These are phyloP conservation scores for Circinella umbellata DNA, from an alignment of 371 early-diverging fungal genomes.

Conservation along the genomic window DNA sequence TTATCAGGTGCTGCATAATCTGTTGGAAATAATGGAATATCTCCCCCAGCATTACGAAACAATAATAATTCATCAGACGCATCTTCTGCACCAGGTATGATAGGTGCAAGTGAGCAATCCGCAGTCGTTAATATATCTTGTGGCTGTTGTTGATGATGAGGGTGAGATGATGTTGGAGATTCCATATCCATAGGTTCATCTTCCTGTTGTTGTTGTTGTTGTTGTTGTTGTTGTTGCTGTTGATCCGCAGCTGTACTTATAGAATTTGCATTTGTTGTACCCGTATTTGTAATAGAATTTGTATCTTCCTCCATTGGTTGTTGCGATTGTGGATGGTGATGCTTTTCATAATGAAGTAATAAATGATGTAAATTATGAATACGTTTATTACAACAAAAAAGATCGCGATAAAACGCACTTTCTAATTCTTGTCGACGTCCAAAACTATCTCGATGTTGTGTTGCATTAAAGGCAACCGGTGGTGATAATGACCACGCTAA, in stretches of 20 bases:
- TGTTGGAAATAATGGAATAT: background rate
- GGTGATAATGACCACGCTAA: conserved; percentile 7
- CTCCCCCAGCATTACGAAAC: background rate
- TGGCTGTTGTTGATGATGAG: background rate
- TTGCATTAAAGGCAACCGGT: background rate
- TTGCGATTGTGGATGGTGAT: conserved; percentile 41
- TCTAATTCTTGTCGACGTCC: conserved; percentile 78
- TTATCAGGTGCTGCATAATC: conserved; percentile 11
- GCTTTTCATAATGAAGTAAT: conserved; percentile 92
- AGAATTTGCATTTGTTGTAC: too few species aligned
- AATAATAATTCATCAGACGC: background rate
- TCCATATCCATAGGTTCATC: conserved; percentile 6
- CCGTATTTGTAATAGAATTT: background rate
- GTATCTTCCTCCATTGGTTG: conserved; percentile 3
- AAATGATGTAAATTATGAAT: conserved; percentile 88
- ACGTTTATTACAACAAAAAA: conserved; percentile 87
- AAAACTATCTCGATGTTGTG: conserved; percentile 71
- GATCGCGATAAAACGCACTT: conserved; percentile 87
- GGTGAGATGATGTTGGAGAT: background rate
- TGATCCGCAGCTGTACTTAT: background rate
- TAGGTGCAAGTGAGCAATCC: background rate
- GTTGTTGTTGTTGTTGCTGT: background rate
- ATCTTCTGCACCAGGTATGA: background rate
- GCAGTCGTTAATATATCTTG: background rate
- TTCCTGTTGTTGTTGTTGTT: too few species aligned